Percentiles rank a stretch among this genome's conserved stretches.
These are phyloP conservation scores for Acephala macrosclerotiorum DNA, from an alignment of 2,329 filamentous ascomycete species.

Conservation along the genomic window DNA sequence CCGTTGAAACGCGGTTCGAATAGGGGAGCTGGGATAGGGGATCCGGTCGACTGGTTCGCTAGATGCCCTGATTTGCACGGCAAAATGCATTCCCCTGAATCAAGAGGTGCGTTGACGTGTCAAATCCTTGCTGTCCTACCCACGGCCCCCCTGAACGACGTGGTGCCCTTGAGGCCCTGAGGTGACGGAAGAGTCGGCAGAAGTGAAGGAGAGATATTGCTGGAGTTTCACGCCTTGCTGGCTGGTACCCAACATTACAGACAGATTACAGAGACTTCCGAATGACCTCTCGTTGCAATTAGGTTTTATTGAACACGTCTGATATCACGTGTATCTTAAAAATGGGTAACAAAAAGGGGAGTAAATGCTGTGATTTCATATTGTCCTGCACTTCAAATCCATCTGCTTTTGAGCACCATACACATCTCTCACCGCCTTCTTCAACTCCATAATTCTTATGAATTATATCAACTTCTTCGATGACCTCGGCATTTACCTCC, in stretches of 20 bases:
- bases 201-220: neutral
- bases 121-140: neutral
- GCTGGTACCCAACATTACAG: slow-evolving; percentile 1
- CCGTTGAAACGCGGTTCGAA: slow-evolving; percentile 6
- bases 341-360: neutral
- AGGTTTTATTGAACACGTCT: slow-evolving; percentile 8
- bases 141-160: neutral
- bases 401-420: neutral
- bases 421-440: neutral
- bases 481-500: slow-evolving; percentile 36
- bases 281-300: slow-evolving; percentile 7
- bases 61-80: neutral
- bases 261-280: neutral
- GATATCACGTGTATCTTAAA: neutral
- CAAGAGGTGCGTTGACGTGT: neutral
- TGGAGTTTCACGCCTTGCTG: neutral
- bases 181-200: neutral
- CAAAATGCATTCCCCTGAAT: neutral
- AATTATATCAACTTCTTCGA: slow-evolving; percentile 34
- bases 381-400: neutral
- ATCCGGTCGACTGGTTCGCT: neutral
- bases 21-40: neutral
- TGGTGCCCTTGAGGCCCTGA: neutral
- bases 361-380: neutral
- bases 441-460: slow-evolving; percentile 2